A percentile compares a stretch with the other conserved stretches of the same genome.
phyloP scores from a whole-genome alignment of 805 yeast species.

The Hanseniaspora meyeri region DNA sequence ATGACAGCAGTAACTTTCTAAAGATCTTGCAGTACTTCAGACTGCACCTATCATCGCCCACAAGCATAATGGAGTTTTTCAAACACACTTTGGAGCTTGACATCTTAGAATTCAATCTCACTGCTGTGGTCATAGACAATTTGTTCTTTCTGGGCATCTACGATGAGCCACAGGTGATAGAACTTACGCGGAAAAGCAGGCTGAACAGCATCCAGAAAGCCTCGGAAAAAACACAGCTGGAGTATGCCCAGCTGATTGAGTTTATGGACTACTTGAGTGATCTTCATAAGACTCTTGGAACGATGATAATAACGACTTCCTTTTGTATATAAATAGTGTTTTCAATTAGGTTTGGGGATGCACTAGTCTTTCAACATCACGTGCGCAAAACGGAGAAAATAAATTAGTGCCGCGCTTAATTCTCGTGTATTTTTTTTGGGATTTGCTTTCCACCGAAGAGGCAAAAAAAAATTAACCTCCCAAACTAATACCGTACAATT shows the following conservation, averaged over 20 bases:
- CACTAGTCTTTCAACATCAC: no score
- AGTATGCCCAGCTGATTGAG: background rate
- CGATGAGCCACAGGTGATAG: conserved; percentile 2
- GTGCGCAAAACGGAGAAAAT: no score
- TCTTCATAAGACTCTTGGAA: background rate
- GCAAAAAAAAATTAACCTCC: no score
- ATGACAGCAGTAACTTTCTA: background rate
- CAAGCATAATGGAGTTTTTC: background rate
- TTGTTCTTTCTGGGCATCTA: background rate
- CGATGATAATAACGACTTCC: background rate
- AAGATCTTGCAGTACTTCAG: background rate
- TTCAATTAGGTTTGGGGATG: no score
- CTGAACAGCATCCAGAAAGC: background rate
- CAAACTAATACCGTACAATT: no score
- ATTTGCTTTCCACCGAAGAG: no score
- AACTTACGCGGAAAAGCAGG: background rate
- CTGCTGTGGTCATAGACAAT: conserved; percentile 3
- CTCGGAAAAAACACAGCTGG: background rate
- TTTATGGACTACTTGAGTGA: background rate
- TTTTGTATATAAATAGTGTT: background rate
- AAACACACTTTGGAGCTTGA: background rate
- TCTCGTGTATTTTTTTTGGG: no score
- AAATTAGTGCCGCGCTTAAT: no score
- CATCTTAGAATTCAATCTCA: background rate
- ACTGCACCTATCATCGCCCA: background rate